Evolutionary conservation across 805 yeast genomes (phyloP).

Genomic region (Metschnikowia aberdeeniae): DNA sequence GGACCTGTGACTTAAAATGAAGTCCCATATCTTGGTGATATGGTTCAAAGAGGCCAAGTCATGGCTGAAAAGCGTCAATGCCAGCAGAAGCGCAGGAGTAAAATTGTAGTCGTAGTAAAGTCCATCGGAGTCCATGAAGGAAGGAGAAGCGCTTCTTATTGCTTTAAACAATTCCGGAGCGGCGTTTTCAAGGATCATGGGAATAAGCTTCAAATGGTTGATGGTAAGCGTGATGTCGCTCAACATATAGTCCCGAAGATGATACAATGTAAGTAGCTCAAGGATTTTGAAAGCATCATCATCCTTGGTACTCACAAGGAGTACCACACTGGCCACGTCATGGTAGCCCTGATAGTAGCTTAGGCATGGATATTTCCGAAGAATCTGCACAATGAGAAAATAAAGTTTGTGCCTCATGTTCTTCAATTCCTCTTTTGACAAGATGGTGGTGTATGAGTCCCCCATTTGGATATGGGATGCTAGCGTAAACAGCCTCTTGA

Average conservation of each 20-base stretch:
- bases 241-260: constrained; percentile 83
- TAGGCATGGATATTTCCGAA: constrained; percentile 58
- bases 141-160: constrained; percentile 35
- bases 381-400: constrained; percentile 46
- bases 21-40: constrained; percentile 65
- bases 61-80: constrained; percentile 77
- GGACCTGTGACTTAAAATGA: constrained; percentile 53
- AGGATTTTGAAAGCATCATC: constrained; percentile 43
- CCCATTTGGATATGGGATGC: constrained; percentile 23
- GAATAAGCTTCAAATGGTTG: constrained; percentile 62
- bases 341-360: constrained; percentile 92
- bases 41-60: constrained; percentile 49
- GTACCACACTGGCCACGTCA: constrained; percentile 69
- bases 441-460: constrained; percentile 28
- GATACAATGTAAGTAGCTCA: constrained; percentile 53
- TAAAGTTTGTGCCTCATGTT: constrained; percentile 40
- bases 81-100: constrained; percentile 64
- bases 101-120: constrained; percentile 33
- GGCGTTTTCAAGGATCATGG: constrained; percentile 48
- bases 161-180: constrained; percentile 45
- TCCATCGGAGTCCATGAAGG: constrained; percentile 24
- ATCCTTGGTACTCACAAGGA: constrained; percentile 45
- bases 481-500: constrained; percentile 61
- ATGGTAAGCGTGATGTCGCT: constrained; percentile 62
- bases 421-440: constrained; percentile 28